phyloP scores from a whole-genome alignment of 2,329 filamentous ascomycete genomes.

The Grosmannia huntii region DNA sequence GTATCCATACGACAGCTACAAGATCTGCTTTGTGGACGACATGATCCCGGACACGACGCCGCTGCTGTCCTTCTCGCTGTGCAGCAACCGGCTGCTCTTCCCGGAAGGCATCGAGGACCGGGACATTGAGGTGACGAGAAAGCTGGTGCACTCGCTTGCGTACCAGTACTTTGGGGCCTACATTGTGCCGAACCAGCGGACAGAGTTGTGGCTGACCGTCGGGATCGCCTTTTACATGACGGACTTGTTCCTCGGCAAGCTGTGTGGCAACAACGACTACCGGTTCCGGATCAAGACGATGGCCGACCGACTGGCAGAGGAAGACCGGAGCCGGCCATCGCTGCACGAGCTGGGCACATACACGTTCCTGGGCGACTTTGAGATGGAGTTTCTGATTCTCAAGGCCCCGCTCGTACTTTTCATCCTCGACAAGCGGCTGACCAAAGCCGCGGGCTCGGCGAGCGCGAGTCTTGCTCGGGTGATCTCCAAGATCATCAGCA shows the following conservation, averaged over 20 bases:
- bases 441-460: slow-evolving; percentile 74
- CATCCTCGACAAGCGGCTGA: slow-evolving; percentile 81
- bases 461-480: slow-evolving; percentile 62
- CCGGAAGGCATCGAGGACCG: slow-evolving; percentile 76
- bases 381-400: slow-evolving; percentile 77
- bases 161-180: slow-evolving; percentile 93
- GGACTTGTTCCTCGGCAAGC: slow-evolving; percentile 76
- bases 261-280: slow-evolving; percentile 93
- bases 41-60: slow-evolving; percentile 61
- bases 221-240: slow-evolving; percentile 93
- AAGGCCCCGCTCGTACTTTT: slow-evolving; percentile 88
- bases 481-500: slow-evolving; percentile 73
- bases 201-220: slow-evolving; percentile 79
- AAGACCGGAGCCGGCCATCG: slow-evolving; percentile 72
- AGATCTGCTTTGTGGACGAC: slow-evolving; percentile 89
- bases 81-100: slow-evolving; percentile 76
- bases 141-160: slow-evolving; percentile 70
- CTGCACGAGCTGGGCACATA: slow-evolving; percentile 67
- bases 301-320: slow-evolving; percentile 67
- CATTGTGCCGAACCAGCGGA: slow-evolving; percentile 68
- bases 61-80: slow-evolving; percentile 73
- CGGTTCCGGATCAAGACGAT: slow-evolving; percentile 77
- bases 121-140: slow-evolving; percentile 68
- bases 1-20: slow-evolving; percentile 87
- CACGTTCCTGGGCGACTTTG: slow-evolving; percentile 69